phyloP scores from a whole-genome alignment of 225 moss, liverwort and hornwort species.

The Polytrichum formosum region DNA sequence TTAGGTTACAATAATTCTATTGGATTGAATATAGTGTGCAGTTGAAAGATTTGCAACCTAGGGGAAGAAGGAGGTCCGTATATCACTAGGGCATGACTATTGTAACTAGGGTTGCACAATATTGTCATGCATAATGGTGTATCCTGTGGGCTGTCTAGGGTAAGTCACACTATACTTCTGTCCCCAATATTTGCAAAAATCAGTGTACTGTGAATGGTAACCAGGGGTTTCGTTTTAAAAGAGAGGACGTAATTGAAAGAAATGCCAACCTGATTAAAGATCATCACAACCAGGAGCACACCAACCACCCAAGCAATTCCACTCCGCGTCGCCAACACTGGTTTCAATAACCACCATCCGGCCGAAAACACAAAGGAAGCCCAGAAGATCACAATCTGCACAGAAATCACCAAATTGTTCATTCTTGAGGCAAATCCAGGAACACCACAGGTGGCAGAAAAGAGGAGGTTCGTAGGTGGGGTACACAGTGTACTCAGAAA shows the following conservation, averaged over 20 bases:
- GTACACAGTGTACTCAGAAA: too few relatives aligned
- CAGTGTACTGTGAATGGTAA: neutral
- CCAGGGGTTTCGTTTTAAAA: neutral
- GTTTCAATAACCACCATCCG: slow-evolving; percentile 34
- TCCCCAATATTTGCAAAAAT: neutral
- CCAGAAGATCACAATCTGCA: slow-evolving; percentile 53
- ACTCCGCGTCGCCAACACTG: slow-evolving; percentile 39
- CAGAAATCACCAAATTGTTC: neutral
- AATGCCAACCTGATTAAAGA: slow-evolving; percentile 13
- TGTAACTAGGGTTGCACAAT: too few relatives aligned
- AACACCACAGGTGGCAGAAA: too few relatives aligned
- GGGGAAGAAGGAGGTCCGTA: too few relatives aligned
- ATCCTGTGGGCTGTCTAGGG: too few relatives aligned
- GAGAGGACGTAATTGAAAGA: neutral
- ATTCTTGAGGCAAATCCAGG: neutral
- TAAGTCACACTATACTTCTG: too few relatives aligned
- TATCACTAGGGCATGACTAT: too few relatives aligned
- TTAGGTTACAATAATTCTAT: too few relatives aligned
- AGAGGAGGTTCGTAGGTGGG: too few relatives aligned
- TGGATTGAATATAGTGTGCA: too few relatives aligned
- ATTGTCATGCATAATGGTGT: too few relatives aligned
- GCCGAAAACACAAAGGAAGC: slow-evolving; percentile 22
- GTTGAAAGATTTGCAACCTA: too few relatives aligned
- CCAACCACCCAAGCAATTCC: slow-evolving; percentile 42
- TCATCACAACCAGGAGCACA: slow-evolving; percentile 20